phyloP scores from a whole-genome alignment of 1,284 basidiomycete genomes.

The Malassezia yamatoensis region DNA sequence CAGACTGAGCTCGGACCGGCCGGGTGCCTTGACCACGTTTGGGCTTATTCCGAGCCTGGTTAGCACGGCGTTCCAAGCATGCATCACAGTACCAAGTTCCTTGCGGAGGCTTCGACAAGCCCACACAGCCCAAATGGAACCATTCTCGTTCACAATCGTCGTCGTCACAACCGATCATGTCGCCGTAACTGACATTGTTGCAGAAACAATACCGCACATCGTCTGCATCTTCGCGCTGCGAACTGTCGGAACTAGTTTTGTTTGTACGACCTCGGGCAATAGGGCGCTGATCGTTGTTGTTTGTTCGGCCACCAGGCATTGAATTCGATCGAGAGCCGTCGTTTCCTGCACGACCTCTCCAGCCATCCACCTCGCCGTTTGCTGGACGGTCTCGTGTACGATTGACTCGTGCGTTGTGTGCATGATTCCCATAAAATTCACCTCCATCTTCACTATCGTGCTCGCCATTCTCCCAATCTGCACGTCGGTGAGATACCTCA shows the following conservation, averaged over 20 bases:
- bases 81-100: constrained; percentile 63
- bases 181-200: constrained; percentile 72
- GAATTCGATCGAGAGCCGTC: background rate
- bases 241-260: constrained; percentile 1
- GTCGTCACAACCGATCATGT: constrained; percentile 96
- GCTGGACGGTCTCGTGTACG: background rate
- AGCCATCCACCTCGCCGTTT: background rate
- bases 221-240: constrained; percentile 46
- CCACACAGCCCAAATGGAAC: constrained; percentile 69
- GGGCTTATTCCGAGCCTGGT: constrained; percentile 11
- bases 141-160: constrained; percentile 81
- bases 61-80: constrained; percentile 30
- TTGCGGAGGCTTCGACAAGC: constrained; percentile 56
- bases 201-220: constrained; percentile 78
- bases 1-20: background rate
- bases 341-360: background rate
- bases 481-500: background rate
- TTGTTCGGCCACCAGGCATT: background rate
- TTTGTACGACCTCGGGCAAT: background rate
- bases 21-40: constrained; percentile 9
- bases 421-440: background rate
- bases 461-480: background rate
- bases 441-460: background rate
- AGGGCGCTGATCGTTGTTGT: background rate
- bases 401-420: background rate